phyloP scores from a whole-genome alignment of 2,329 filamentous ascomycete genomes.

The Penicillium psychrosexuale region DNA sequence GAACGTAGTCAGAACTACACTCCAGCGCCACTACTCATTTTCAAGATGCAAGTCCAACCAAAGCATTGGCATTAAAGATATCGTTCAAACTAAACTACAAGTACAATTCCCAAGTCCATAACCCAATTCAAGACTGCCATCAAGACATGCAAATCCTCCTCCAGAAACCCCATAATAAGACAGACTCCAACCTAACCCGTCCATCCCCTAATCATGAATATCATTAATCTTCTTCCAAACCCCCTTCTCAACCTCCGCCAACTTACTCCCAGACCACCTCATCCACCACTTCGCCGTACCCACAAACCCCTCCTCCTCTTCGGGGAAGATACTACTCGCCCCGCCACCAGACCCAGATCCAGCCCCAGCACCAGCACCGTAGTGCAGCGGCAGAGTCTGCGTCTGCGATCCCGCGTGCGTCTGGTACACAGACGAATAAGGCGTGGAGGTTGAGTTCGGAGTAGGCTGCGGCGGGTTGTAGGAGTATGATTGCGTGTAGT shows the following conservation, averaged over 20 bases:
- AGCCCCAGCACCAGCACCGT: background rate
- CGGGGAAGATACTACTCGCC: constrained; percentile 16
- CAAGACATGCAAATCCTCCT: background rate
- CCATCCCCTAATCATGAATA: constrained; percentile 27
- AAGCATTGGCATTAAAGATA: background rate
- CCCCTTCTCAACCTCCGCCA: constrained; percentile 47
- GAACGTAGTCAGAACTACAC: too few species aligned
- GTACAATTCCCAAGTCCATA: background rate
- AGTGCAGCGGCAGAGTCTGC: constrained; percentile 18
- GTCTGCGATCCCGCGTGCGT: constrained; percentile 7
- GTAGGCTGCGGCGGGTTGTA: constrained; percentile 8
- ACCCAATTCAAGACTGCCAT: background rate
- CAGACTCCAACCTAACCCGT: background rate
- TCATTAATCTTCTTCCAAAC: constrained; percentile 49
- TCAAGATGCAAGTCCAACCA: background rate
- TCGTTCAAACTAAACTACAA: background rate
- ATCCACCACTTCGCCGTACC: constrained; percentile 45
- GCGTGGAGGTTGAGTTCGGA: constrained; percentile 25
- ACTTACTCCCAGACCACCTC: constrained; percentile 38
- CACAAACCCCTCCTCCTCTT: constrained; percentile 36
- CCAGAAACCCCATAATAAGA: background rate
- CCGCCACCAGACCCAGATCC: constrained; percentile 10
- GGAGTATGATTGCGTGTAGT: constrained; percentile 14
- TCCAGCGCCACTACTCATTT: background rate
- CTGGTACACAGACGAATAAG: constrained; percentile 30